Percentiles rank a stretch among this genome's conserved stretches.
Evolutionary conservation across 75 land plant genomes (phyloP).

Genomic region (Gnetum montanum): DNA sequence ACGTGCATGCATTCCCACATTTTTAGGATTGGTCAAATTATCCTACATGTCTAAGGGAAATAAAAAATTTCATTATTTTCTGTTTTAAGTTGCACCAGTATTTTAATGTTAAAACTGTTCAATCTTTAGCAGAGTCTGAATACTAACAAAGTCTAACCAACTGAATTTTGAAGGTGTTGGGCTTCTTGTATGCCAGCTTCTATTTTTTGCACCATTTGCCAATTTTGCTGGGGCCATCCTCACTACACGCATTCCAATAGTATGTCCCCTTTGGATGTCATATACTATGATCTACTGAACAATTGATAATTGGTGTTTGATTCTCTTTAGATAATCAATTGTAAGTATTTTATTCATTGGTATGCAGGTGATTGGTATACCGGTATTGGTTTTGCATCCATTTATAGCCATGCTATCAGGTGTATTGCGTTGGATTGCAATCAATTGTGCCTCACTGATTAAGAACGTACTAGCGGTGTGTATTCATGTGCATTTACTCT

Average conservation of each 20-base stretch:
- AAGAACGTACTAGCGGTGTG: constrained; percentile 25
- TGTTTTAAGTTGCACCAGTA: no score
- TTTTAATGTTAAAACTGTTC: no score
- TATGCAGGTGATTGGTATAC: constrained; percentile 19
- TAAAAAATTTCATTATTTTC: no score
- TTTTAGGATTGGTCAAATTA: no score
- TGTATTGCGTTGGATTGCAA: constrained; percentile 12
- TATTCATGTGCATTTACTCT: background rate
- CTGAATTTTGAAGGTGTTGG: constrained; percentile 20
- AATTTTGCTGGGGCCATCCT: constrained; percentile 20
- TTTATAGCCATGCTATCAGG: constrained; percentile 21
- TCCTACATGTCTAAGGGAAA: no score
- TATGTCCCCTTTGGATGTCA: constrained; percentile 1
- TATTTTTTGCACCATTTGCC: constrained; percentile 17
- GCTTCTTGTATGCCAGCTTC: constrained; percentile 28
- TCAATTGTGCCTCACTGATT: constrained; percentile 11
- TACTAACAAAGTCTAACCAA: no score
- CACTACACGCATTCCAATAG: constrained; percentile 19
- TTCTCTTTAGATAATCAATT: background rate
- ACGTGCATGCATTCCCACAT: no score
- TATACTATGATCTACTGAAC: background rate
- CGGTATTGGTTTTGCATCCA: constrained; percentile 20
- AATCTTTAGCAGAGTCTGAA: no score
- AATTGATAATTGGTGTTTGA: background rate
- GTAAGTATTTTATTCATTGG: background rate